phyloP scores from a whole-genome alignment of 2,329 filamentous ascomycete genomes.

The Fusarium subglutinans region DNA sequence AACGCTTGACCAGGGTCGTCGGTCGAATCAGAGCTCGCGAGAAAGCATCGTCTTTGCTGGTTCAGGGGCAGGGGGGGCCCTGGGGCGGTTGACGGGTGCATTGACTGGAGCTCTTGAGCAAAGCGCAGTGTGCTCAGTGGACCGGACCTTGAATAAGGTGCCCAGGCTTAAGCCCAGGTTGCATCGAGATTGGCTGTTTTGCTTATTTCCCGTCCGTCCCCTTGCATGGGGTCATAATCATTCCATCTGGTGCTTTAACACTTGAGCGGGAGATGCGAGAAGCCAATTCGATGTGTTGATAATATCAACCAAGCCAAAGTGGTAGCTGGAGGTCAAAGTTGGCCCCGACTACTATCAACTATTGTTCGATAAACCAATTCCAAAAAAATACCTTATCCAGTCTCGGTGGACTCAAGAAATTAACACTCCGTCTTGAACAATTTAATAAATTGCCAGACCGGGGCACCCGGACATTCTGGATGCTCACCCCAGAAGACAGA shows the following conservation, averaged over 20 bases:
- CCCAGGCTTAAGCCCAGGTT: slow-evolving; percentile 4
- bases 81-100: slow-evolving; percentile 14
- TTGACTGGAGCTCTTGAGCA: slow-evolving; percentile 5
- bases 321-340: not conserved
- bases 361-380: not conserved
- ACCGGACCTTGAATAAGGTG: slow-evolving; percentile 15
- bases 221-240: slow-evolving; percentile 24
- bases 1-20: slow-evolving; percentile 6
- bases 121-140: slow-evolving; percentile 22
- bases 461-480: slow-evolving; percentile 33
- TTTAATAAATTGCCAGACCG: slow-evolving; percentile 39
- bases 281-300: slow-evolving; percentile 14
- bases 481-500: slow-evolving; percentile 30
- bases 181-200: slow-evolving; percentile 39
- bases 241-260: not conserved
- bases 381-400: slow-evolving; percentile 21
- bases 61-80: slow-evolving; percentile 36
- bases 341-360: not conserved
- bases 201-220: slow-evolving; percentile 17
- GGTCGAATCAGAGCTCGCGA: slow-evolving; percentile 28
- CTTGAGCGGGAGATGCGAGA: slow-evolving; percentile 12
- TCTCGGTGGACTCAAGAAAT: slow-evolving; percentile 40
- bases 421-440: slow-evolving; percentile 34
- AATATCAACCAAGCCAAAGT: not conserved
- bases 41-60: slow-evolving; percentile 14